These are phyloP conservation scores for Volvox africanus DNA, from an alignment of 139 green algal genomes.

Conservation along the genomic window DNA sequence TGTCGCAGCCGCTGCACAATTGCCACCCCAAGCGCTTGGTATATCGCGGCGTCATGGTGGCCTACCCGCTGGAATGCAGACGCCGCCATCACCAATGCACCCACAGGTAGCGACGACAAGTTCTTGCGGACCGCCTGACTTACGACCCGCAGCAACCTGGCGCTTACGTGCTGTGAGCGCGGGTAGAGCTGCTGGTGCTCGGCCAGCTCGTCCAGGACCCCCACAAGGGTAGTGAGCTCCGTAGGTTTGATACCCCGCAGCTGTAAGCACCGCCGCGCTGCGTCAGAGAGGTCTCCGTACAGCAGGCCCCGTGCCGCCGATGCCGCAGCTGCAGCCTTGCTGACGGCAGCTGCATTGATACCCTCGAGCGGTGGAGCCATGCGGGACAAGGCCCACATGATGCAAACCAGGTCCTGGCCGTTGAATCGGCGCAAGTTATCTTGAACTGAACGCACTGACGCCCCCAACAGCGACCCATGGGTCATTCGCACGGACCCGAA, in stretches of 20 bases:
- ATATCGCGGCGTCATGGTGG: conserved; percentile 1
- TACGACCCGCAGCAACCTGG: conserved; percentile 18
- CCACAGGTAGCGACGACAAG: neutral
- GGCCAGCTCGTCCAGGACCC: conserved; percentile 26
- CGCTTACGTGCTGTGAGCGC: neutral
- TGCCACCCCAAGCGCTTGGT: neutral
- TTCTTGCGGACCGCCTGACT: conserved; percentile 20
- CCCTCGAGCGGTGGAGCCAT: neutral
- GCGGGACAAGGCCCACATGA: conserved; percentile 9
- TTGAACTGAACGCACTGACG: neutral
- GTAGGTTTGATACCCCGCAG: neutral
- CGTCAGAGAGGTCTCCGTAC: conserved; percentile 16
- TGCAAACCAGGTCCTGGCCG: conserved; percentile 30
- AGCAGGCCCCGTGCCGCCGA: conserved; percentile 15
- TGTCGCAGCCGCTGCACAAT: conserved; percentile 8
- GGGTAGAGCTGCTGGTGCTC: neutral
- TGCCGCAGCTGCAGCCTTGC: neutral
- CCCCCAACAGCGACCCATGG: conserved; percentile 15
- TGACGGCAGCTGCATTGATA: neutral
- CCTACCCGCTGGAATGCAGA: neutral
- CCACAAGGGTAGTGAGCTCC: conserved; percentile 27
- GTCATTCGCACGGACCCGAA: conserved; percentile 34
- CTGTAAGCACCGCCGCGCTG: conserved; percentile 15
- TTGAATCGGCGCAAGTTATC: neutral
- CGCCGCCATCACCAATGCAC: conserved; percentile 14